Base-by-base conservation (phyloP, 225 moss, liverwort and hornwort genomes). In the Polytrichum commune region DNA sequence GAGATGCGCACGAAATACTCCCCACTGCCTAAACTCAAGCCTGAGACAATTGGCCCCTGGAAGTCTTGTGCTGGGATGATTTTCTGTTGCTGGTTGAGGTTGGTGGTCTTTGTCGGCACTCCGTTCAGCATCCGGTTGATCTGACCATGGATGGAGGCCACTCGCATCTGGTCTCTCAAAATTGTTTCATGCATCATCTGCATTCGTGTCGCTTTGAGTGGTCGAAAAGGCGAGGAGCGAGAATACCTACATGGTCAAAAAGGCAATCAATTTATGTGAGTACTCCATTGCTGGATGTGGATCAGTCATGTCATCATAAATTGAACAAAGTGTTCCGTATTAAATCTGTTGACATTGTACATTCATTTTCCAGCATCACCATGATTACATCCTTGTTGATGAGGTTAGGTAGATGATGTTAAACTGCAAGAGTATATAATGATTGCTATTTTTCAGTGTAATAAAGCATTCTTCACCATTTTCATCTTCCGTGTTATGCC, bases 1-100 rank as follows among this genome's bases (percentile, higher is more conserved):
- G 81, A 81, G 19, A 77, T 67, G 67, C 81, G 87, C 65, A 82
- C 76, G 23, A 87, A 87, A 57, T 87, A 87, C 71, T 87, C 87
- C 24, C 84, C 84, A 68, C 84, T 87, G 1, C 84, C 87, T 75
- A 84, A 65, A 62, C 84, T 87, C 18, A 84, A 72, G 8, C 87
- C 87, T 27, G 87, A 87, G 10, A 75, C 70, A 30, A 87, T 79
- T 4, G 87, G 87, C 26, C 72, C 87, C 76, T 81, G 72, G 60
- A 87, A 84, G 72, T 79, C 79, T 60, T 81, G 74, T n/a, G 76
- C 74, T 20, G 72, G 72, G 19, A 68, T 56, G 61, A 83, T 75
- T 20, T 79, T 66, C 65, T 46, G 55, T 20, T 74, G 80, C 27
- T 35, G 24, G 27, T 19, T 23, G 19, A 53, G 35, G 38, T 61